Percentiles rank a stretch among this genome's conserved stretches.
Evolutionary conservation across 2,329 filamentous ascomycete genomes (phyloP).

Genomic region (Ophiostoma himal-ulmi): DNA sequence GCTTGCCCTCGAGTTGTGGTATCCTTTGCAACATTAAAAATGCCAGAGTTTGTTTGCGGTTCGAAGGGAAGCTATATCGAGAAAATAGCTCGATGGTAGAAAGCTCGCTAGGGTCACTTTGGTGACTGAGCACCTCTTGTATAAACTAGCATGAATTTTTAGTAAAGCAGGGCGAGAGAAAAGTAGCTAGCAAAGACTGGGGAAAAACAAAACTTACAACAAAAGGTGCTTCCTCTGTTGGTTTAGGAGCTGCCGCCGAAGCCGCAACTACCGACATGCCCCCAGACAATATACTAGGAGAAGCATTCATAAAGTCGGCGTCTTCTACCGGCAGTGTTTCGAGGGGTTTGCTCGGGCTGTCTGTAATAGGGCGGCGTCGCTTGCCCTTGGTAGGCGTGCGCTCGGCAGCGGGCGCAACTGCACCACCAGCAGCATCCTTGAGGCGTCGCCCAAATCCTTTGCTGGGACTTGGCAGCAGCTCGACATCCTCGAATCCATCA

Average conservation of each 20-base stretch:
- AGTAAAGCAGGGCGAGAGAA: background rate
- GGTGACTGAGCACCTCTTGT: conserved; percentile 60
- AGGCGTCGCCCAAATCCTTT: conserved; percentile 41
- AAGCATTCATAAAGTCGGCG: conserved; percentile 2
- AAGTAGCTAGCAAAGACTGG: background rate
- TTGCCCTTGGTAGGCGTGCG: conserved; percentile 63
- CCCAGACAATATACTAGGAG: background rate
- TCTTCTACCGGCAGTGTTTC: conserved; percentile 39
- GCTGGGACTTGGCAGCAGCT: conserved; percentile 49
- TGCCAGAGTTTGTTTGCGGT: conserved; percentile 58
- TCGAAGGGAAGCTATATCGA: conserved; percentile 59
- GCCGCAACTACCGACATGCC: background rate
- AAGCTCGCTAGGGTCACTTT: conserved; percentile 47
- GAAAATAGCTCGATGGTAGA: conserved; percentile 64
- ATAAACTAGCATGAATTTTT: conserved; percentile 42
- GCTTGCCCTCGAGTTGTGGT: conserved; percentile 48
- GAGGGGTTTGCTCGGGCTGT: conserved; percentile 61
- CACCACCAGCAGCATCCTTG: conserved; percentile 38
- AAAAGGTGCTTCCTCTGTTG: conserved; percentile 34
- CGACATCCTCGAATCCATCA: conserved; percentile 71
- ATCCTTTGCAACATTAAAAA: conserved; percentile 63
- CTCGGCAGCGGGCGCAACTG: conserved; percentile 43
- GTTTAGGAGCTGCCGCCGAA: background rate
- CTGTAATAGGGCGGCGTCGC: conserved; percentile 58
- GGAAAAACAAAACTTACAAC: conserved; percentile 37